Base-by-base conservation (phyloP, 345 rosid species). In the Populus euphratica region DNA sequence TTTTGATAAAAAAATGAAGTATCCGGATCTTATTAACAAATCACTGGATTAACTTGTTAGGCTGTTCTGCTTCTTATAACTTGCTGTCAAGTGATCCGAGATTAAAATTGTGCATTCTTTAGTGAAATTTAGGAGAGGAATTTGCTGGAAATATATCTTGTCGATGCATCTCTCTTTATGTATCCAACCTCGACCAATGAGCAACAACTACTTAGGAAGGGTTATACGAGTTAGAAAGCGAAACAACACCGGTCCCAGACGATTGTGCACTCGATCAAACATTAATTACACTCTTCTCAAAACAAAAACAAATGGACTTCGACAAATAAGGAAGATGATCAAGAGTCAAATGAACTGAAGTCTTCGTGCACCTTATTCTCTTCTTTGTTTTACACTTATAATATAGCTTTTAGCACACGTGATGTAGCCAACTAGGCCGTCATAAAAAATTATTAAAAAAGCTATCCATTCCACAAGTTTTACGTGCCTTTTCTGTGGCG, bases 11-110 rank as follows among this genome's bases (percentile, higher is more conserved):
- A 33, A 4, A 33, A 4, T 33, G 0, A 33, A 33, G 36, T 33
- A 0, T 33, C 0, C 36, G 0, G 5, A 33, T 0, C 35, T 33
- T 33, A 33, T 33, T 33, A 33, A 0, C 5, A 33, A 2, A 0
- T 33, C 33, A 33, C 36, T 33, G 5, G 36, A 33, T 33, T 33
- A 33, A 33, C 36, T 0, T 33, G 5, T 33, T 33, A 33, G 36
- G 36, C 5, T 4, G 5, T 33, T 33, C 5, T 33, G 36, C 36
- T 4, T 33, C 5, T 33, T 4, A 33, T 33, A 33, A 4, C 36
- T 33, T 33, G 36, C 5, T 33, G 23, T 52, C 23, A 52, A 52
- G 59, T 20, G 59, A 20, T 52, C 23, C n/a, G 20, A 6, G 20
- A 52, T 17, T 0, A 20, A 52, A 52, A 6, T 20, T 6, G 3